Percentiles rank a stretch among this genome's conserved stretches.
Conservation (phyloP, 2,329 filamentous ascomycete genomes). For the Pseudogymnoascus sp. region DNA sequence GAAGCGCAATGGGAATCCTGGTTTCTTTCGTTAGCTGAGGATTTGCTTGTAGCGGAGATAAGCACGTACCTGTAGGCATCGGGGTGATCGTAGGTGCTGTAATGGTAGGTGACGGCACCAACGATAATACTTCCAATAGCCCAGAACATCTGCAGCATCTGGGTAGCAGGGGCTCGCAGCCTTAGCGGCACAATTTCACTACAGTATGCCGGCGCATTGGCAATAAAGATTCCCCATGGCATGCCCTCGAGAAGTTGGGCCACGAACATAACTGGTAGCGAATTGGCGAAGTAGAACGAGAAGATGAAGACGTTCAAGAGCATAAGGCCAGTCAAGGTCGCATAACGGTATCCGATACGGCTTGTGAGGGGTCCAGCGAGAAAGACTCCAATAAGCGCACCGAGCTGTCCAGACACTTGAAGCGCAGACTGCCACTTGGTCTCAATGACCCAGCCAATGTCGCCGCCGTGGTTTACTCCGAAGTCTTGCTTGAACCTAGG, state of each 20-base stretch:
- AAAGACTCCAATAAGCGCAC: conserved; percentile 52
- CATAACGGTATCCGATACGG: conserved; percentile 50
- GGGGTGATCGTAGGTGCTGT: conserved; percentile 33
- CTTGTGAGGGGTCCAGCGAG: conserved; percentile 51
- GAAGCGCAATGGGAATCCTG: conserved; percentile 44
- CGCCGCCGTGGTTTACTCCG: conserved; percentile 33
- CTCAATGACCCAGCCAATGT: conserved; percentile 33
- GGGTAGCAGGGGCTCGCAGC: conserved; percentile 50
- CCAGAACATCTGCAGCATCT: conserved; percentile 62
- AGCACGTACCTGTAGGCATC: conserved; percentile 38
- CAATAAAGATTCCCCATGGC: conserved; percentile 61
- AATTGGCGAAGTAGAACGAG: conserved; percentile 38
- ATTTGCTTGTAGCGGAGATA: conserved; percentile 15
- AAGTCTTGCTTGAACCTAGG: conserved; percentile 38
- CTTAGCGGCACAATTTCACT: conserved; percentile 53
- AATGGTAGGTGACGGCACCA: conserved; percentile 47
- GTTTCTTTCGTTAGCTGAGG: conserved; percentile 18
- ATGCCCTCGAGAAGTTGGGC: conserved; percentile 54
- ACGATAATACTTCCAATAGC: conserved; percentile 56
- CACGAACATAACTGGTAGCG: conserved; percentile 36
- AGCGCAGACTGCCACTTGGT: conserved; percentile 51
- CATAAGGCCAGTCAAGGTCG: conserved; percentile 47
- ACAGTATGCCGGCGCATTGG: conserved; percentile 57
- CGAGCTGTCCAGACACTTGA: conserved; percentile 46
- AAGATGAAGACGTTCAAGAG: conserved; percentile 48